Evolutionary conservation across 2,329 filamentous ascomycete genomes (phyloP).

Genomic region (Setomelanomma holmii): DNA sequence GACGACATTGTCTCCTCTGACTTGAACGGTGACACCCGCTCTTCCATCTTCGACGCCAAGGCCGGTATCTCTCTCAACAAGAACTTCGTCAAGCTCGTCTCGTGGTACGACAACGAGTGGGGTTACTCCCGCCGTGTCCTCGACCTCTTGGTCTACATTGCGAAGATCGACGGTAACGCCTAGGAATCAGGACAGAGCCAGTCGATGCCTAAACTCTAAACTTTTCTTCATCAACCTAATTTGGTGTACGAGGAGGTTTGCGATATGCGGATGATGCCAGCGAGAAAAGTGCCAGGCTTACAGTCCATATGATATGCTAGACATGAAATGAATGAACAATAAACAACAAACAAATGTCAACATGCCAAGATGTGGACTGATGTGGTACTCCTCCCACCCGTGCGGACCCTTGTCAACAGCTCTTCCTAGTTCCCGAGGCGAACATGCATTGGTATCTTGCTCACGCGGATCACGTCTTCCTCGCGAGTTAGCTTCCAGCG

Average conservation of each 20-base stretch:
- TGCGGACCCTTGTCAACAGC: conserved; percentile 10
- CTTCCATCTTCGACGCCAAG: conserved; percentile 99
- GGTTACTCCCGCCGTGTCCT: conserved; percentile 88
- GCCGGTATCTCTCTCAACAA: conserved; percentile 98
- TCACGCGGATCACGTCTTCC: neutral
- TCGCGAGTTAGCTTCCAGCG: neutral
- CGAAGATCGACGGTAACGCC: conserved; percentile 53
- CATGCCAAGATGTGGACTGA: neutral
- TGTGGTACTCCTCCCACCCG: conserved; percentile 15
- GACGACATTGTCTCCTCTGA: conserved; percentile 96
- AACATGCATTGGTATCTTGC: neutral
- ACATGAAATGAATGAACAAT: conserved; percentile 40
- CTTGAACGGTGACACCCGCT: conserved; percentile 89
- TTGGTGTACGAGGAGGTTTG: conserved; percentile 6
- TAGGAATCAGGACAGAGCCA: conserved; percentile 51
- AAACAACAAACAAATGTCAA: conserved; percentile 19
- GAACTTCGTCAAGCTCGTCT: conserved; percentile 98
- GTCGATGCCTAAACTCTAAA: conserved; percentile 43
- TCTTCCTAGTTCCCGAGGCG: conserved; percentile 28
- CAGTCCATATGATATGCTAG: conserved; percentile 29
- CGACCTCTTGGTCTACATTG: conserved; percentile 57
- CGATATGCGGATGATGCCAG: conserved; percentile 12
- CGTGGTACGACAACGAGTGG: conserved; percentile 99
- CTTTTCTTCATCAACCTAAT: conserved; percentile 12
- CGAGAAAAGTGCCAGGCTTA: conserved; percentile 22